Evolutionary conservation across 176 grass and related monocot genomes (phyloP).

Genomic region (Zoysia japonica): DNA sequence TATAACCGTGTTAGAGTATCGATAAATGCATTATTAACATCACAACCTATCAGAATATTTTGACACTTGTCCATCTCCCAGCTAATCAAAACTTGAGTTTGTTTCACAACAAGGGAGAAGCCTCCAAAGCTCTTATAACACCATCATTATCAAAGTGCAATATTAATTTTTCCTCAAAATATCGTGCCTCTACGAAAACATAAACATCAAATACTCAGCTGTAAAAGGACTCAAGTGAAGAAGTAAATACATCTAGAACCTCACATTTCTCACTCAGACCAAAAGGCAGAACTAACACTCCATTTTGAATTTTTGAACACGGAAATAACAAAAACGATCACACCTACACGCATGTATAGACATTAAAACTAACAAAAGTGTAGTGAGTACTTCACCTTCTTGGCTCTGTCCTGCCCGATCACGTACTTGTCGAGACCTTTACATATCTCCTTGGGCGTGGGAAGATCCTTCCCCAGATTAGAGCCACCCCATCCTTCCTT

Average conservation of each 20-base stretch:
- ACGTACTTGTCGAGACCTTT: slow-evolving; percentile 94
- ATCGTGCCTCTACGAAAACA: too few relatives aligned
- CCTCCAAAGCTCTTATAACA: too few relatives aligned
- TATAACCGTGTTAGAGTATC: neutral
- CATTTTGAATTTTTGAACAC: neutral
- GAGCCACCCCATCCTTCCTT: slow-evolving; percentile 93
- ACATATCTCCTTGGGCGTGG: slow-evolving; percentile 93
- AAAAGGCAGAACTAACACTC: neutral
- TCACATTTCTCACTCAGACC: neutral
- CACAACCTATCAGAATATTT: too few relatives aligned
- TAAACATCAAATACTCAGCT: neutral
- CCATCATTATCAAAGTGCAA: too few relatives aligned
- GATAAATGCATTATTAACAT: too few relatives aligned
- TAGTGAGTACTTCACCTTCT: slow-evolving; percentile 59
- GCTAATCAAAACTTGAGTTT: too few relatives aligned
- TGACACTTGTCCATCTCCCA: too few relatives aligned
- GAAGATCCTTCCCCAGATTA: slow-evolving; percentile 88
- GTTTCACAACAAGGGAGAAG: too few relatives aligned
- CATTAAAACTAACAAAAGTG: slow-evolving; percentile 9
- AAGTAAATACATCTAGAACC: neutral
- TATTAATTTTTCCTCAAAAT: neutral
- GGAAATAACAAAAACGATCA: neutral
- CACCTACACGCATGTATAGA: neutral
- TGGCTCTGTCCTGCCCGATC: slow-evolving; percentile 88
- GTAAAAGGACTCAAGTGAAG: neutral